Evolutionary conservation across 2,329 filamentous ascomycete species (phyloP).

Genomic region (Domatiomyces catenatus): DNA sequence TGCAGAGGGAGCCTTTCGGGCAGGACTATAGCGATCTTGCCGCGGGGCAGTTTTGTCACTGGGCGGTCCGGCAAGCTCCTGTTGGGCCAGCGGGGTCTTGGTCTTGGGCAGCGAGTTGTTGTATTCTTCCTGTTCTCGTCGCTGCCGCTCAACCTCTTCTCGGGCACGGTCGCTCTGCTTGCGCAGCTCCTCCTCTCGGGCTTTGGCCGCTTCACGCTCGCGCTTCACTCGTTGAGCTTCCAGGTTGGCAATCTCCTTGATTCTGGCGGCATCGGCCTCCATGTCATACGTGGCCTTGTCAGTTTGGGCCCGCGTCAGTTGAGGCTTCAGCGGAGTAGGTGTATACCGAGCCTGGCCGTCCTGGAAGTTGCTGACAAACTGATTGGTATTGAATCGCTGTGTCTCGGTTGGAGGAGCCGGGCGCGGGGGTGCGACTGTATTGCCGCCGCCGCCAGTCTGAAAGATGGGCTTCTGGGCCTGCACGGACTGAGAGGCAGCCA

Average conservation of each 20-base stretch:
- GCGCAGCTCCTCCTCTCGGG: slow-evolving; percentile 31
- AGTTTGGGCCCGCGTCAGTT: slow-evolving; percentile 40
- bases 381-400: slow-evolving; percentile 31
- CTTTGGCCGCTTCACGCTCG: slow-evolving; percentile 25
- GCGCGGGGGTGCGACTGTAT: slow-evolving; percentile 52
- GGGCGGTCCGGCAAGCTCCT: slow-evolving; percentile 59
- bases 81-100: slow-evolving; percentile 66
- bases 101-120: slow-evolving; percentile 77
- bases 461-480: slow-evolving; percentile 46
- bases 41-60: slow-evolving; percentile 24
- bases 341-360: slow-evolving; percentile 18
- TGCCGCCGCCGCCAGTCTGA: slow-evolving; percentile 33
- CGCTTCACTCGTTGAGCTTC: slow-evolving; percentile 27
- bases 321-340: slow-evolving; percentile 34
- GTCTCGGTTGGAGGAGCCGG: slow-evolving; percentile 42
- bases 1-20: slow-evolving; percentile 66
- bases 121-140: slow-evolving; percentile 70
- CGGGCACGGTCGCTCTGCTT: slow-evolving; percentile 21
- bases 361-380: slow-evolving; percentile 20
- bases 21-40: slow-evolving; percentile 61
- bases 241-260: slow-evolving; percentile 43
- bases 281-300: slow-evolving; percentile 25
- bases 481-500: slow-evolving; percentile 45
- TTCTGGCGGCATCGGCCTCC: slow-evolving; percentile 29
- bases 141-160: slow-evolving; percentile 43